Conservation (phyloP, 148 eudicot genomes). For the Simmondsia chinensis region DNA sequence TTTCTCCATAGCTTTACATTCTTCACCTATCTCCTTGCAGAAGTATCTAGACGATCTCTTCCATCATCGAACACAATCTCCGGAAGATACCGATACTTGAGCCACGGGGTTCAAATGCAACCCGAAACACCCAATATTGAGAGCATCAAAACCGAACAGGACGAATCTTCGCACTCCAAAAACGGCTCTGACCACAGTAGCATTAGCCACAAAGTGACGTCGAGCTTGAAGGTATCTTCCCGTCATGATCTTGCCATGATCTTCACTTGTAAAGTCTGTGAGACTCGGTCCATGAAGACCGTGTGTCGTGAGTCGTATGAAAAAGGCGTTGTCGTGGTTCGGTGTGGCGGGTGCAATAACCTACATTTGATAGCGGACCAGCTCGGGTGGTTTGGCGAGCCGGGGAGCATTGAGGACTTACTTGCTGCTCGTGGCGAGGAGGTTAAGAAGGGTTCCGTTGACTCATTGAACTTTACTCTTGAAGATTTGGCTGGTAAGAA, state of each 20-base stretch:
- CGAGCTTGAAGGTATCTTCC: conserved; percentile 53
- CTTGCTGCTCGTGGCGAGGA: conserved; percentile 78
- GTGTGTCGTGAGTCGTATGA: conserved; percentile 79
- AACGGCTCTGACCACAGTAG: conserved; percentile 11
- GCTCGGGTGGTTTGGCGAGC: conserved; percentile 78
- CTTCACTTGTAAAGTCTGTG: conserved; percentile 82
- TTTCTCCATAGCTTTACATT: no score
- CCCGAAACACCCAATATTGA: conserved; percentile 19
- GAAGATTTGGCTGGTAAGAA: conserved; percentile 78
- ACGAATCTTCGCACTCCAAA: conserved; percentile 13
- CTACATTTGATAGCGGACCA: conserved; percentile 76
- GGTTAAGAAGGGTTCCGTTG: conserved; percentile 50
- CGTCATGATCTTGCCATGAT: conserved; percentile 81
- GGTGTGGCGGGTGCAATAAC: conserved; percentile 80
- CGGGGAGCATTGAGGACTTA: conserved; percentile 65
- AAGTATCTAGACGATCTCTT: conserved; percentile 11
- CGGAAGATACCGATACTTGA: conserved; percentile 5
- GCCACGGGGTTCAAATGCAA: conserved; percentile 28
- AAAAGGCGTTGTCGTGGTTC: conserved; percentile 79
- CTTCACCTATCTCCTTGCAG: conserved; percentile 11
- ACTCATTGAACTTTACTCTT: conserved; percentile 68
- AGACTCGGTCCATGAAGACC: conserved; percentile 70
- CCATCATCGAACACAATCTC: conserved; percentile 16
- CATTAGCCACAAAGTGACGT: conserved; percentile 15
- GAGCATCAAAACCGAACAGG: conserved; percentile 11